Percentiles rank a stretch among this genome's conserved stretches.
These are phyloP conservation scores for Chaetomidium leptoderma DNA, from an alignment of 495 filamentous ascomycete species.

Conservation along the genomic window DNA sequence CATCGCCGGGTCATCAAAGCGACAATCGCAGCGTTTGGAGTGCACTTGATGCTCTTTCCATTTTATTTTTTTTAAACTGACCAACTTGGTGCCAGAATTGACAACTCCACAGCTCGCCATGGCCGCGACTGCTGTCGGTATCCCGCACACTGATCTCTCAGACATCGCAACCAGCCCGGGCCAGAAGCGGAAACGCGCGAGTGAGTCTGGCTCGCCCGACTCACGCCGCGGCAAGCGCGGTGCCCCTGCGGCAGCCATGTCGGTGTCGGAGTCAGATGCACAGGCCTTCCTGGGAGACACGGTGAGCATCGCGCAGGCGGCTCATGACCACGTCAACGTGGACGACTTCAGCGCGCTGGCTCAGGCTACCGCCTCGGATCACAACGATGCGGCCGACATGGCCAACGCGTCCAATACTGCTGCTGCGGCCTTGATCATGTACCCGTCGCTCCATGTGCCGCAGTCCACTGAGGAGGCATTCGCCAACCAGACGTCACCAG, in stretches of 20 bases:
- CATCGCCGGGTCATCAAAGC: not conserved
- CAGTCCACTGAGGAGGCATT: slow-evolving; percentile 69
- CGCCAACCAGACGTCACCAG: slow-evolving; percentile 29
- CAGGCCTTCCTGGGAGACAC: slow-evolving; percentile 44
- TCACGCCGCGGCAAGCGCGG: slow-evolving; percentile 43
- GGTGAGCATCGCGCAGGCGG: slow-evolving; percentile 46
- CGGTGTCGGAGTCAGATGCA: slow-evolving; percentile 33
- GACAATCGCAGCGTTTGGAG: not conserved
- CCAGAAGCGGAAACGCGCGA: slow-evolving; percentile 46
- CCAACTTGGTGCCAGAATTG: slow-evolving; percentile 9
- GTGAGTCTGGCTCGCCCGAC: slow-evolving; percentile 42
- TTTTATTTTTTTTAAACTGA: slow-evolving; percentile 11
- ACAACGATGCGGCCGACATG: slow-evolving; percentile 44
- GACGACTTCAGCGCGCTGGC: slow-evolving; percentile 50
- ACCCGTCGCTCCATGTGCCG: slow-evolving; percentile 65
- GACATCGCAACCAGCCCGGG: slow-evolving; percentile 31
- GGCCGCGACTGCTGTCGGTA: slow-evolving; percentile 41
- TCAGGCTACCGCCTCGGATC: slow-evolving; percentile 42
- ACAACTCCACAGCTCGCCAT: slow-evolving; percentile 30
- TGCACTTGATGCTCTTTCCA: not conserved
- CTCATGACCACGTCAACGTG: slow-evolving; percentile 37
- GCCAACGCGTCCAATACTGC: slow-evolving; percentile 59
- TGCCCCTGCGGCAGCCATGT: slow-evolving; percentile 39
- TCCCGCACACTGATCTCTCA: slow-evolving; percentile 39
- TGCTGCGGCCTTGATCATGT: slow-evolving; percentile 64